These are phyloP conservation scores for Peniophora sp. DNA, from an alignment of 1,284 basidiomycete genomes.

Conservation along the genomic window DNA sequence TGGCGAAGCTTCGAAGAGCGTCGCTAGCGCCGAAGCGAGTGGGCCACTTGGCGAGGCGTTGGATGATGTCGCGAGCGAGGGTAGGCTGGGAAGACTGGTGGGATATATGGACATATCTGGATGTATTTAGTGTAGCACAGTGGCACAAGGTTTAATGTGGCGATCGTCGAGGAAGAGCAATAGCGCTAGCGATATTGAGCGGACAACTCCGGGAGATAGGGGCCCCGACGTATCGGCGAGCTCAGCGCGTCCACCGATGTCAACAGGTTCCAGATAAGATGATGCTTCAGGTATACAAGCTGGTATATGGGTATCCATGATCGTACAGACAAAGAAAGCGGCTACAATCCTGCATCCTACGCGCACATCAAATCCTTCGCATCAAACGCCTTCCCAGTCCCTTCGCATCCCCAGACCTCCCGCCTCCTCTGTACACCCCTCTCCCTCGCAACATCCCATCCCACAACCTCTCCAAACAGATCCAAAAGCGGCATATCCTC, in stretches of 20 bases:
- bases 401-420: neutral
- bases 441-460: neutral
- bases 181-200: no score
- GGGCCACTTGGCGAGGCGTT: conserved; percentile 7
- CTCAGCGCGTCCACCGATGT: neutral
- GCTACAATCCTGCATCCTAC: neutral
- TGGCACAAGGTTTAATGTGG: no score
- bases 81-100: no score
- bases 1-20: conserved; percentile 67
- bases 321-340: neutral
- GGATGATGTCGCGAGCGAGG: conserved; percentile 3
- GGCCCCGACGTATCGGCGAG: no score
- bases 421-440: neutral
- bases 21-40: conserved; percentile 38
- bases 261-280: neutral
- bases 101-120: no score
- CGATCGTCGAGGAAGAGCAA: no score
- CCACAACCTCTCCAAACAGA: conserved; percentile 44
- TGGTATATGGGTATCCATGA: neutral
- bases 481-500: conserved; percentile 57
- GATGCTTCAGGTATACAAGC: no score
- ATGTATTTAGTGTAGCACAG: no score
- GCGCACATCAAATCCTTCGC: neutral
- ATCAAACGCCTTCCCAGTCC: neutral
- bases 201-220: no score